Percentiles rank a stretch among this genome's conserved stretches.
These are phyloP conservation scores for Neoboletus magnificus DNA, from an alignment of 768 basidiomycete genomes.

Conservation along the genomic window DNA sequence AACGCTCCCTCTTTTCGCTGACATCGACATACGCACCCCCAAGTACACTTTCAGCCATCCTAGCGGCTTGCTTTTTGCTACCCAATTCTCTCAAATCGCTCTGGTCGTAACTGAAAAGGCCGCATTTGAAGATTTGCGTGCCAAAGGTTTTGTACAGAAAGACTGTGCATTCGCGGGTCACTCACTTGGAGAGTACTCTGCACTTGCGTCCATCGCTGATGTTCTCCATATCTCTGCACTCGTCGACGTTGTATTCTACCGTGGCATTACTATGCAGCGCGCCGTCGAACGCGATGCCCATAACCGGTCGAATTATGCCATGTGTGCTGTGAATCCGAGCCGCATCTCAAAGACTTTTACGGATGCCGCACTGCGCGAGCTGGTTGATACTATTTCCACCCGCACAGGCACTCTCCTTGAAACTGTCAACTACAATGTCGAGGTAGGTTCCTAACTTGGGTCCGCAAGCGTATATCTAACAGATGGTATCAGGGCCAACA, in stretches of 20 bases:
- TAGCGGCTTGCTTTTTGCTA: constrained; percentile 91
- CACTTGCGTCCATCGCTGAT: constrained; percentile 95
- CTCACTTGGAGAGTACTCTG: constrained; percentile 98
- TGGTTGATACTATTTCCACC: constrained; percentile 85
- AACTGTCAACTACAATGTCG: constrained; percentile 96
- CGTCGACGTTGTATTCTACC: constrained; percentile 98
- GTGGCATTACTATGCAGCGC: constrained; percentile 99
- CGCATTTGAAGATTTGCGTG: constrained; percentile 96
- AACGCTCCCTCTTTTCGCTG: constrained; percentile 92
- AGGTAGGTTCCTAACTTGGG: constrained; percentile 45
- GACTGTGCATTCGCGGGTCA: constrained; percentile 96
- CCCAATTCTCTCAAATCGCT: constrained; percentile 98
- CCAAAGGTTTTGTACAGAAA: constrained; percentile 91
- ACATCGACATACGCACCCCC: constrained; percentile 91
- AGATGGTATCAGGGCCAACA: constrained; percentile 77
- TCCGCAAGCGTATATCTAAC: neutral
- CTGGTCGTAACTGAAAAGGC: constrained; percentile 98
- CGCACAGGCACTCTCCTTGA: constrained; percentile 82
- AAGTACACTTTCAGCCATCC: constrained; percentile 99
- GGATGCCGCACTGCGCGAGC: constrained; percentile 93
- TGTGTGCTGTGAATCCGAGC: constrained; percentile 99
- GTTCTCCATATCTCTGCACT: constrained; percentile 92
- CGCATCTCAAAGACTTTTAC: constrained; percentile 93
- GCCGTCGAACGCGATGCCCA: constrained; percentile 94
- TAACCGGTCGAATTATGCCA: constrained; percentile 94